These are phyloP conservation scores for Epithemia pelagica DNA, from an alignment of 108 stramenopile genomes.

Conservation along the genomic window DNA sequence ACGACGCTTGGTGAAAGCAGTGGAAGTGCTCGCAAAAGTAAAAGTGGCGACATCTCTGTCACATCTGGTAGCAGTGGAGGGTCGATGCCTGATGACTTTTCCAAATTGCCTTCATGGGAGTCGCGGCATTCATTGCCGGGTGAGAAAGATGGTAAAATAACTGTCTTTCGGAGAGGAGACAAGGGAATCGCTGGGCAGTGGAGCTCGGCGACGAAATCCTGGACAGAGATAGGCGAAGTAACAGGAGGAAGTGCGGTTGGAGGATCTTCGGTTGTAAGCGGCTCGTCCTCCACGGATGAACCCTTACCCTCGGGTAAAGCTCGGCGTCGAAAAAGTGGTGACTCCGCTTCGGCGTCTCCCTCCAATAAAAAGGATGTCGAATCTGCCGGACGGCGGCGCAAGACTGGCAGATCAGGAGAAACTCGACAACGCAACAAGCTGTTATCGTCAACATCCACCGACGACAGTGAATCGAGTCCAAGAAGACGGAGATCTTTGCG, in stretches of 20 bases:
- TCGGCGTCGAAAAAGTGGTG: not conserved
- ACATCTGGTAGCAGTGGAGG: not conserved
- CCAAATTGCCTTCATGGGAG: not conserved
- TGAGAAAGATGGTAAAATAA: not conserved
- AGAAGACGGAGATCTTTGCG: not conserved
- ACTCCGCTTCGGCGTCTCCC: not conserved
- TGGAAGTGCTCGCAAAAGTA: not conserved
- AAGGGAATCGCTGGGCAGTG: not conserved
- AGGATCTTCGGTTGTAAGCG: not conserved
- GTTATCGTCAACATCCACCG: not conserved
- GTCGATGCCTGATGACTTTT: not conserved
- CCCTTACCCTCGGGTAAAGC: not conserved
- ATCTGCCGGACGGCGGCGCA: not conserved
- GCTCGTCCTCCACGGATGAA: not conserved
- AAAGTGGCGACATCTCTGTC: not conserved
- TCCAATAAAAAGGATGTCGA: not conserved
- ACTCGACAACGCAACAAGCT: not conserved
- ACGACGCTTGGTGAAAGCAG: not conserved
- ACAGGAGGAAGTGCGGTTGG: not conserved
- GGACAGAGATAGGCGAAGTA: not conserved
- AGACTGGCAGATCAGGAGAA: not conserved
- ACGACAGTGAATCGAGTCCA: not conserved
- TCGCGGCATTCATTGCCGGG: not conserved
- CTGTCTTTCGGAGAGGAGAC: not conserved
- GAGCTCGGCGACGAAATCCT: not conserved